Evolutionary conservation across 2,329 filamentous ascomycete species (phyloP).

Genomic region (Botrytis byssoidea): DNA sequence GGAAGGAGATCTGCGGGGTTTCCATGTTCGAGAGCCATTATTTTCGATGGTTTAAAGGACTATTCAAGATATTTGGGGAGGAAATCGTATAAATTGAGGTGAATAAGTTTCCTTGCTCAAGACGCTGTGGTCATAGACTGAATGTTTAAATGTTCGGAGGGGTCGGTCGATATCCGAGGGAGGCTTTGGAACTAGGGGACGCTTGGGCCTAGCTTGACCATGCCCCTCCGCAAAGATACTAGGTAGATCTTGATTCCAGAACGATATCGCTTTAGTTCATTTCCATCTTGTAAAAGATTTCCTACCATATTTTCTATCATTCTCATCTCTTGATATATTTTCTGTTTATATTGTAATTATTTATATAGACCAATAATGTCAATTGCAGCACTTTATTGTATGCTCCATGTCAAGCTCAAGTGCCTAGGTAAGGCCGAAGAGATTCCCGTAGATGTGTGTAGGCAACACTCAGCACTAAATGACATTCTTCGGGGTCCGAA

Average conservation of each 20-base stretch:
- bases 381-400: neutral
- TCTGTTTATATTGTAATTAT: neutral
- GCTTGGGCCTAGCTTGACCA: neutral
- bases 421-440: neutral
- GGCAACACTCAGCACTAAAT: neutral
- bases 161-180: neutral
- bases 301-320: too few species aligned
- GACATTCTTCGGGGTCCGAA: neutral
- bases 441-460: neutral
- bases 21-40: constrained; percentile 47
- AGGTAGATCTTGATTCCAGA: neutral
- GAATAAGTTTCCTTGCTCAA: neutral
- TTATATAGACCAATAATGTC: neutral
- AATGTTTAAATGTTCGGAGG: neutral
- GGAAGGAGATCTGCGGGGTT: constrained; percentile 74
- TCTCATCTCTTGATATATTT: neutral
- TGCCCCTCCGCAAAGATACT: neutral
- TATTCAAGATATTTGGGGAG: neutral
- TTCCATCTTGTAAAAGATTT: neutral
- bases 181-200: neutral
- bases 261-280: neutral
- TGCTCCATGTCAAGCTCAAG: neutral
- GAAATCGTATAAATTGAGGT: neutral
- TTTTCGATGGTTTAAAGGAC: neutral
- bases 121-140: neutral